Evolutionary conservation across 345 rosid species (phyloP).

Genomic region (rapeseed (Brassica napus)): Da-Ae NC_063439.1:4208501-4209000

Average conservation of each 20-base stretch:
- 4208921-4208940: slow-evolving; percentile 89
- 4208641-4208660: slow-evolving; percentile 36
- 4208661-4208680: slow-evolving; percentile 17
- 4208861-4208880: slow-evolving; percentile 79
- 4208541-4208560: too few species aligned
- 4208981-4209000: background rate
- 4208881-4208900: slow-evolving; percentile 85
- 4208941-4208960: slow-evolving; percentile 86
- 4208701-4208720: too few species aligned
- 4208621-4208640: slow-evolving; percentile 11
- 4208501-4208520: too few species aligned
- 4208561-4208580: background rate
- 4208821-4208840: slow-evolving; percentile 60
- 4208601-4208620: slow-evolving; percentile 7
- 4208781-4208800: slow-evolving; percentile 35
- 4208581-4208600: slow-evolving; percentile 1
- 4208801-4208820: slow-evolving; percentile 10
- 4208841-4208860: slow-evolving; percentile 84
- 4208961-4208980: slow-evolving; percentile 7
- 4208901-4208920: slow-evolving; percentile 72
- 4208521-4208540: too few species aligned
- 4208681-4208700: too few species aligned
- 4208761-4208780: slow-evolving; percentile 32
- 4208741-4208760: slow-evolving; percentile 22
- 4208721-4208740: background rate